Evolutionary conservation across 2,329 filamentous ascomycete genomes (phyloP), one percentile per base, ranked within the genome.

Genomic region (Parastagonospora nodorum): DNA sequence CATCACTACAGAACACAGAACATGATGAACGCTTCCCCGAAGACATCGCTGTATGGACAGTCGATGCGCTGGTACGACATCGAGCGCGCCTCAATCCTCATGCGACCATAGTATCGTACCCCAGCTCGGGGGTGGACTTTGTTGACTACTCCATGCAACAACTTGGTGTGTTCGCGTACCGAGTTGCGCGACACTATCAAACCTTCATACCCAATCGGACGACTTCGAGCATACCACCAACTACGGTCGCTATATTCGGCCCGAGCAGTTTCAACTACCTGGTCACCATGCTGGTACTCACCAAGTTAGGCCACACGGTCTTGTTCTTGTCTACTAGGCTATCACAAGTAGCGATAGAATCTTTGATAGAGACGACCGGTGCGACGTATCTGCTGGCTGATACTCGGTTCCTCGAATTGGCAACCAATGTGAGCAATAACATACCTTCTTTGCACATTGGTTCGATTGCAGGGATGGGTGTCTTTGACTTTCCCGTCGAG

Each of bases 281-380:
- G 8, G 68, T 85, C 24, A 79, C 80, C 4, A 74, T 82, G 49
- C 76, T 85, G 32, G 83, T 82, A 0, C 64, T 86, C 29, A 77
- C 77, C 16, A 80, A 82, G 49, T 72, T 86, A 4, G 83, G 84
- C 7, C 81, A 82, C 67, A 79, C 81, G 0, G 74, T 80, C 1
- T 66, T 85, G 2, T 79, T 84, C 38, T 72, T 85, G 1, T 84
- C 82, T 0, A 83, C 80, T 1, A 71, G 83, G 3, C 74, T 85
- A 6, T 77, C 82, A 1, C 72, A 76, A 2, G 71, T 78, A 45
- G 82, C 83, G 2, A 80, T 82, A 51, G 69, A 77, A 9, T 77
- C 75, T 11, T 64, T 84, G 2, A 68, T 67, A 9, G 43, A 52
- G 19, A 64, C 57, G 0, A 69, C 66, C 8, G 63, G 59, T 5